Evolutionary conservation across 2,329 filamentous ascomycete species (phyloP).

Genomic region (Claviceps sp.): DNA sequence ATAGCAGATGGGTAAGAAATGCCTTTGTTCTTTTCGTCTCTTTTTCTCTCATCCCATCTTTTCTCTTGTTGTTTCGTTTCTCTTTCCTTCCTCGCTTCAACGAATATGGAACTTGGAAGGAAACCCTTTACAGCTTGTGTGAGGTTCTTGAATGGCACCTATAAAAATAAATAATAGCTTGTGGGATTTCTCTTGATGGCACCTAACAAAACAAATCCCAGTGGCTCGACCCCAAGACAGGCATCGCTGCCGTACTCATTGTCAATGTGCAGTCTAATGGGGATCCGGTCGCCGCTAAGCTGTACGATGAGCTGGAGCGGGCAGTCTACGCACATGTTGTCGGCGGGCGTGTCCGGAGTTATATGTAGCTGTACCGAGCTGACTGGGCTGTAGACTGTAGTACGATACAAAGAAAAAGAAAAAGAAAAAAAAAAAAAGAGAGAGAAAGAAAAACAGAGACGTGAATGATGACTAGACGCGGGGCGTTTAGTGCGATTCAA

Average conservation of each 20-base stretch:
- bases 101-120: not conserved
- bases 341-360: not conserved
- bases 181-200: too few relatives aligned
- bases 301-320: conserved; percentile 27
- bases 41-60: not conserved
- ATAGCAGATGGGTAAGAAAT: conserved; percentile 27
- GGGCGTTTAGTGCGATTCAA: too few relatives aligned
- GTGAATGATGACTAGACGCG: too few relatives aligned
- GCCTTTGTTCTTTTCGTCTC: too few relatives aligned
- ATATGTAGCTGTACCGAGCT: not conserved
- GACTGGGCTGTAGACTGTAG: not conserved
- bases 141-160: too few relatives aligned
- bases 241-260: conserved; percentile 26
- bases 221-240: conserved; percentile 25
- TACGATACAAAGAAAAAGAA: not conserved
- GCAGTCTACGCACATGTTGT: conserved; percentile 20
- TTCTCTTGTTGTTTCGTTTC: not conserved
- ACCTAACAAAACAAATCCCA: conserved; percentile 1
- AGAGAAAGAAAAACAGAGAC: too few relatives aligned
- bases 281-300: conserved; percentile 19
- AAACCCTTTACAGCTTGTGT: not conserved
- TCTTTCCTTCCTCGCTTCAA: not conserved
- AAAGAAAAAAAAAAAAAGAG: too few relatives aligned
- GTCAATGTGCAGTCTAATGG: conserved; percentile 25
- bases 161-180: too few relatives aligned